A percentile compares a stretch with the other conserved stretches of the same genome.
Conservation (phyloP, 2,329 filamentous ascomycete genomes). For the Dothideomycetes sp. region DNA sequence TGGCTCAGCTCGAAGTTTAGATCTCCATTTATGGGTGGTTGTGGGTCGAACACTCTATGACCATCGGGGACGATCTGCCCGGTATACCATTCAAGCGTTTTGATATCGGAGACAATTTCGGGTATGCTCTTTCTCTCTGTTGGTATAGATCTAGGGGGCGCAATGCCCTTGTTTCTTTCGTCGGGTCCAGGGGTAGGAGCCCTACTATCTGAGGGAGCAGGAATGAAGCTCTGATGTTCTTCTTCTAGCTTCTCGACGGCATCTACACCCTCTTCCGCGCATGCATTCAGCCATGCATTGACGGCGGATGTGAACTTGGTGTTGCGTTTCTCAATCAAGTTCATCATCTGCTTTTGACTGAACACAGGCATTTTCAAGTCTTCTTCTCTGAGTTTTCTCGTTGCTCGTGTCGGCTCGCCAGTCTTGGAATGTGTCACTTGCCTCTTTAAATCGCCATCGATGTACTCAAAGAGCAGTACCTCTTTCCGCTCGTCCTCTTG, state of each 20-base stretch:
- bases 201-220: constrained; percentile 41
- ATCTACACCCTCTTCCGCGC: constrained; percentile 52
- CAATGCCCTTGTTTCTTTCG: constrained; percentile 29
- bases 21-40: constrained; percentile 70
- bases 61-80: constrained; percentile 89
- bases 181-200: constrained; percentile 30
- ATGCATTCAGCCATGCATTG: constrained; percentile 65
- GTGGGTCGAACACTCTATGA: constrained; percentile 80
- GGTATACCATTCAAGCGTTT: constrained; percentile 74
- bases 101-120: constrained; percentile 77
- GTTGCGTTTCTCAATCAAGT: constrained; percentile 81
- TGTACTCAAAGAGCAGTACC: constrained; percentile 81
- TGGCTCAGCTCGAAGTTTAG: constrained; percentile 81
- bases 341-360: constrained; percentile 84
- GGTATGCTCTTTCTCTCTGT: constrained; percentile 67
- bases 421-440: constrained; percentile 64
- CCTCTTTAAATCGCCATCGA: constrained; percentile 81
- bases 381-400: constrained; percentile 60
- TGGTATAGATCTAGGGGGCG: constrained; percentile 57
- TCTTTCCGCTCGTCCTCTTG: constrained; percentile 38
- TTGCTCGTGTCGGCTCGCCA: constrained; percentile 58
- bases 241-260: constrained; percentile 54
- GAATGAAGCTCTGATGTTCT: constrained; percentile 51
- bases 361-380: constrained; percentile 84
- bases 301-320: constrained; percentile 69